Evolutionary conservation across 225 moss, liverwort and hornwort genomes (phyloP).

Genomic region (Thuidium tamariscinum): DNA sequence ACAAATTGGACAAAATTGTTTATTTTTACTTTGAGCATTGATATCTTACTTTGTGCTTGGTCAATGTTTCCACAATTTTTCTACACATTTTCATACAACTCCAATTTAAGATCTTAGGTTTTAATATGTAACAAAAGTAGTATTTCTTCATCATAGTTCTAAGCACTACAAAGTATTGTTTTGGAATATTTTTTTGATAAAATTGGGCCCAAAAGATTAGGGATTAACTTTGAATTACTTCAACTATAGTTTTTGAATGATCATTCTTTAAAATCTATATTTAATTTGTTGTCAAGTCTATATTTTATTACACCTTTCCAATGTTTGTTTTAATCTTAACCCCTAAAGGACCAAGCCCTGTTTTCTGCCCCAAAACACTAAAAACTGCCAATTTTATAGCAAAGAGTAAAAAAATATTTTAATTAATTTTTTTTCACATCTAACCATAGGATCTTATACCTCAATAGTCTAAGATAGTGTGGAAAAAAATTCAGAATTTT

Average conservation of each 20-base stretch:
- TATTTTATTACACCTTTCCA: not conserved
- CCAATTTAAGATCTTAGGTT: not conserved
- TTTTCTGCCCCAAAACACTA: no score
- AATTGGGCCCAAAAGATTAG: no score
- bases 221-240: not conserved
- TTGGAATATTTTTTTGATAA: not conserved
- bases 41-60: not conserved
- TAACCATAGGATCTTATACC: no score
- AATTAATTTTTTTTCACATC: no score
- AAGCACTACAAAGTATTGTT: rapidly evolving
- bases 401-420: no score
- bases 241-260: not conserved
- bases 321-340: not conserved
- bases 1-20: not conserved
- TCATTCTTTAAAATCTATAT: not conserved
- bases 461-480: no score
- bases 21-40: not conserved
- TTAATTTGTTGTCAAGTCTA: not conserved
- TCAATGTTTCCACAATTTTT: not conserved
- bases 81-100: rapidly evolving
- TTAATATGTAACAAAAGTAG: not conserved
- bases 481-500: no score
- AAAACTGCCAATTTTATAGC: no score
- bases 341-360: no score
- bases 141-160: not conserved